These are phyloP conservation scores for Acacia acuminata DNA, from an alignment of 306 rosid genomes.

Conservation along the genomic window DNA sequence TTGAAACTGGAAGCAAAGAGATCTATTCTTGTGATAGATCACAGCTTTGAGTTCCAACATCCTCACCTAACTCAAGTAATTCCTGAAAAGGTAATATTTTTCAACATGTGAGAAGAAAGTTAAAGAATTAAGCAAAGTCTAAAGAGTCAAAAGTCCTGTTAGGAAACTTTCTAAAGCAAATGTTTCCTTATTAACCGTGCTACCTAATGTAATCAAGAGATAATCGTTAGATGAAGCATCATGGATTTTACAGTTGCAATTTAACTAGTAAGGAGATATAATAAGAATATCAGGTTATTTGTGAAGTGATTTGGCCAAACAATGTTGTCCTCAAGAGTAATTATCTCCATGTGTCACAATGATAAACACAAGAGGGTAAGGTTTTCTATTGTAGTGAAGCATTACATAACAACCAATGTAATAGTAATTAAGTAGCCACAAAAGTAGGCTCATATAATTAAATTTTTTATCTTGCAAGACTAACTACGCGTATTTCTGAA, in stretches of 20 bases:
- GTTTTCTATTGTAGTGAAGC: too few species aligned
- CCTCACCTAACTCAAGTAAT: conserved; percentile 91
- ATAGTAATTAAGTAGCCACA: too few species aligned
- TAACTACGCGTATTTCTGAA: too few species aligned
- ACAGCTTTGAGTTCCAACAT: conserved; percentile 93
- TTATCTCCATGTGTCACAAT: too few species aligned
- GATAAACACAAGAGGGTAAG: too few species aligned
- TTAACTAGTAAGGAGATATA: background rate
- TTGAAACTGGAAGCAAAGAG: conserved; percentile 83
- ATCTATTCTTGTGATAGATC: conserved; percentile 92
- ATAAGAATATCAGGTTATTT: too few species aligned
- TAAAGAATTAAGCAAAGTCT: conserved; percentile 1
- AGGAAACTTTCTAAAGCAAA: conserved; percentile 17
- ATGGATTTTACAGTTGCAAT: background rate
- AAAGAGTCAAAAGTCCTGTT: conserved; percentile 10
- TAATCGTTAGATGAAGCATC: conserved; percentile 3
- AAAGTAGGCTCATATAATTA: too few species aligned
- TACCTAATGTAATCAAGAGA: conserved; percentile 11
- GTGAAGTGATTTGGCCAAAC: too few species aligned
- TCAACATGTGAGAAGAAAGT: conserved; percentile 2
- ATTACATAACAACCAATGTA: too few species aligned
- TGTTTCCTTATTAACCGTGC: conserved; percentile 12
- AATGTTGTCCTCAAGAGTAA: too few species aligned
- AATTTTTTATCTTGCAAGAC: too few species aligned
- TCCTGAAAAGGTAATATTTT: conserved; percentile 57